Evolutionary conservation across 2,329 filamentous ascomycete genomes (phyloP), one percentile per base, ranked within the genome.

Genomic region (Penicillium sp.): DNA sequence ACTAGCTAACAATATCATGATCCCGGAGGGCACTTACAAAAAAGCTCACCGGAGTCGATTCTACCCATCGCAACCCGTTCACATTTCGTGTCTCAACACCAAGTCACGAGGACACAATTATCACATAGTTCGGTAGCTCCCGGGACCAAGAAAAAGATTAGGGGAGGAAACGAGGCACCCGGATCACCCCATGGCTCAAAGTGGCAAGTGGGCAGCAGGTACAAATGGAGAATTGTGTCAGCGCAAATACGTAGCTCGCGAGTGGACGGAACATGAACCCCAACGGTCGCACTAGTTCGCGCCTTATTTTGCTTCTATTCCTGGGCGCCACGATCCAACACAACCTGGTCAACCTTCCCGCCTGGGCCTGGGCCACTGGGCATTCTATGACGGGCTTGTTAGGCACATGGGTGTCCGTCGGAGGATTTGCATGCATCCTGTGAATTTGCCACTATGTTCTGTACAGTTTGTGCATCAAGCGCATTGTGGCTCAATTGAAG

Each of bases 101-200:
- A 29, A 42, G 42, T 58, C 59, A 62, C 55, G 54, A 45, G 59
- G 47, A 28, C 49, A 43, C 16, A 44, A 38, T 18, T 10, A 5
- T 38, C 34, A 12, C 16, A 21, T 38, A 38, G 18, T 23, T 58
- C 56, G 60, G 60, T 53, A 49, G 46, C 52, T 31, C 36, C 36
- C 54, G 56, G 60, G 34, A 21, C 9, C 8, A 56, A 26, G 33
- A 12, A 45, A 44, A 28, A 15, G 36, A 43, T 8, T 26, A 28
- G 26, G n/a, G 3, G 24, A 52, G 60, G 61, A 57, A 64, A 31
- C 16, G 45, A 15, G 47, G 24, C 44, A 59, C 56, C 61, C 61
- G 59, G 52, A 52, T 64, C 61, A 62, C 56, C 56, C 60, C 60
- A 64, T 57, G 49, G 16, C 49, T 26, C 2, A 38, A 54, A 51